phyloP scores from a whole-genome alignment of 768 basidiomycete species.

The Phaeolepiota aurea region DNA sequence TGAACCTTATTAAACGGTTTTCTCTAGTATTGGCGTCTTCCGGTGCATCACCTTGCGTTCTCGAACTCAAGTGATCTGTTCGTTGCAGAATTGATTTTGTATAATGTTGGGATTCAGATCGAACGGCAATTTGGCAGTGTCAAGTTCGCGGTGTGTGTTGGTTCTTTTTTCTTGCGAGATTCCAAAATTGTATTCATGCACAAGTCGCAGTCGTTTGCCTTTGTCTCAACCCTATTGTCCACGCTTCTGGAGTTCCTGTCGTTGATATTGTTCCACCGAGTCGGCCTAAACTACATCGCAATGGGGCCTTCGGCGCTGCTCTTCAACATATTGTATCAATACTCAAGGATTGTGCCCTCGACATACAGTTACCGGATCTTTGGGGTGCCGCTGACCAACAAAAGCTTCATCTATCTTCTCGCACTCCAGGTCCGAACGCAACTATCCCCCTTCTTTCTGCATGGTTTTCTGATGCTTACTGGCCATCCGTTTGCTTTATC shows the following conservation, averaged over 20 bases:
- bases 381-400: slow-evolving; percentile 67
- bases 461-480: slow-evolving; percentile 1
- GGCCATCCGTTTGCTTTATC: slow-evolving; percentile 1
- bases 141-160: slow-evolving; percentile 75
- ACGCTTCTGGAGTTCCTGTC: slow-evolving; percentile 61
- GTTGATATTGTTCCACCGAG: slow-evolving; percentile 54
- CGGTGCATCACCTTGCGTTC: slow-evolving; percentile 67
- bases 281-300: slow-evolving; percentile 68
- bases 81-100: slow-evolving; percentile 65
- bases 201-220: slow-evolving; percentile 58
- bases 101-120: slow-evolving; percentile 58
- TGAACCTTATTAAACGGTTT: neutral
- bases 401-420: slow-evolving; percentile 63
- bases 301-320: slow-evolving; percentile 69
- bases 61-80: slow-evolving; percentile 83
- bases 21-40: slow-evolving; percentile 77
- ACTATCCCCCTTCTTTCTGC: slow-evolving; percentile 4
- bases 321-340: slow-evolving; percentile 81
- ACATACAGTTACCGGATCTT: slow-evolving; percentile 73
- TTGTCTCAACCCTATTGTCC: slow-evolving; percentile 57
- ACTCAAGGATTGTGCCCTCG: slow-evolving; percentile 67
- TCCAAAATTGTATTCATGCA: slow-evolving; percentile 4
- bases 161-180: neutral
- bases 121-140: slow-evolving; percentile 83
- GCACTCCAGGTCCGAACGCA: slow-evolving; percentile 53